Evolutionary conservation across 179 eudicot species (phyloP), one percentile per base, ranked within the genome.

Genomic region (Gypsophila paniculata): DNA sequence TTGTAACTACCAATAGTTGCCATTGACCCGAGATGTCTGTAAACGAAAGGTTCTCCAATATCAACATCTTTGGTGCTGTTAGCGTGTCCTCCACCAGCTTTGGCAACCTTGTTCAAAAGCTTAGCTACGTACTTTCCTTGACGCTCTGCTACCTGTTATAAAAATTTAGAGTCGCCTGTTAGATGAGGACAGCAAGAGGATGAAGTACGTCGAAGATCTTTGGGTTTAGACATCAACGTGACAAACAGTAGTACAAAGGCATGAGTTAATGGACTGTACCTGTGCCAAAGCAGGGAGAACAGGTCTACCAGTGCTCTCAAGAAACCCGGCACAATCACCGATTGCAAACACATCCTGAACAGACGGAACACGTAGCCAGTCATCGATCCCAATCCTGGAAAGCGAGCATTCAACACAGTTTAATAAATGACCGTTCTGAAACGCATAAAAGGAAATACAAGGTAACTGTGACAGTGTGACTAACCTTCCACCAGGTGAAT

Each of bases 271-370:
- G 49, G 23, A 23, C 46, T 22, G 73, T 72, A 86, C 99, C 91
- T 95, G 99, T 65, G 99, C 99, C 76, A 95, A 82, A 78, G 99
- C 99, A 42, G 97, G 99, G 84, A 95, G 99, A 75, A 82, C 85
- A 8, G 88, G 83, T 76, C 77, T 95, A 55, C 95, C 97, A 8
- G 97, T 92, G 74, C 90, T 87, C 81, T 92, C 96, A 71, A 95
- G 93, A 69, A 88, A 95, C 46, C 99, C 99, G 68, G 93, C 77
- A 75, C 99, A 95, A 65, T 95, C 99, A 64, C 99, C 99, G 67
- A 95, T 85, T 52, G 99, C 86, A 82, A 74, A 95, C 70, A 89
- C 85, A 60, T 95, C 99, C 68, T 84, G 83, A 69, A 81, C 89
- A 59, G 95, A 81, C 26, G 98, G 96, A 58, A 92, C 86, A 9